Base-by-base conservation (phyloP, 139 green algal genomes). In the Nannochloris sp. region DNA sequence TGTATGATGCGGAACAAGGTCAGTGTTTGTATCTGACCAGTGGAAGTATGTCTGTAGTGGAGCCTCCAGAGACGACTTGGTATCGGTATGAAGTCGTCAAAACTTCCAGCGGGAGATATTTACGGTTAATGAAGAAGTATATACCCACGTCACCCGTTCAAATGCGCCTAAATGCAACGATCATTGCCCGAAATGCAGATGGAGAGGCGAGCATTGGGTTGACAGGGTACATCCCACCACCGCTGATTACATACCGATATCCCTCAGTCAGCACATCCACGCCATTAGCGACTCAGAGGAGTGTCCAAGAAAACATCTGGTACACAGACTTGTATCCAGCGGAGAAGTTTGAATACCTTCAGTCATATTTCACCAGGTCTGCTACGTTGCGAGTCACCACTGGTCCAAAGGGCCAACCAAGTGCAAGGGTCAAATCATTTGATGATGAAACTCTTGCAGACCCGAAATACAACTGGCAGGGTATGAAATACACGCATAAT, bases 401-500 rank as follows among this genome's bases (percentile, higher is more conserved):
- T 16, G 25, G 25, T 0, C 23, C 58, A 59, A 51, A 28, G 6
- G 58, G 58, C 5, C 58, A 64, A 5, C 58, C 58, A 57, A 17
- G 11, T 64, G 6, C 20, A 28, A 29, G 58, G 14, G 58, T 49
- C 17, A 13, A 29, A 1, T 14, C n/a, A 5, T 64, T 56, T 29
- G 43, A 12, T 12, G 58, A 64, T 17, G 12, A 14, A 29, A n/a
- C 1, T 6, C 23, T 64, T 9, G 12, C 20, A 26, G 25, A 28
- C 5, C 12, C 20, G 6, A 28, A 50, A 28, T 64, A 64, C 6
- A 59, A 64, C 13, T 44, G 25, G 25, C 58, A 64, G 23, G 58
- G 58, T 31, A 28, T 28, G 58, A 64, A 31, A 28, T 64, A 64
- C 58, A 57, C 20, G 6, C 6, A 57, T n/a, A 51, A 64, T 51